Evolutionary conservation across 164 flowering plant genomes (phyloP).

Genomic region (Platanus orientalis): DNA sequence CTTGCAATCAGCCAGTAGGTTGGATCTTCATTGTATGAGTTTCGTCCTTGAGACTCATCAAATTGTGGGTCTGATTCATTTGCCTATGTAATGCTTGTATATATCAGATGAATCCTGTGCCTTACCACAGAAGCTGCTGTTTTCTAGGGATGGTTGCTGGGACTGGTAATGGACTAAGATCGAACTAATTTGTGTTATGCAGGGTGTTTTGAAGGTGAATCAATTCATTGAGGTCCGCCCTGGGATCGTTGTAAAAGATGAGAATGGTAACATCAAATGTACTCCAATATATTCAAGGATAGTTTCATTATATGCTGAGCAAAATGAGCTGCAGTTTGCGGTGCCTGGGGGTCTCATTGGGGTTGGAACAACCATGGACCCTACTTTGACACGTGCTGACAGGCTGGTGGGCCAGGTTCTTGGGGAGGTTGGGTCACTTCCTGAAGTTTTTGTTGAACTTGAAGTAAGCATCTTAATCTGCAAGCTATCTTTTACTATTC

Average conservation of each 20-base stretch:
- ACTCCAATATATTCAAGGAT: conserved; percentile 90
- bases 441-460: conserved; percentile 64
- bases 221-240: conserved; percentile 94
- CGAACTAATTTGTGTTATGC: conserved; percentile 17
- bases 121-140: neutral
- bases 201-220: conserved; percentile 94
- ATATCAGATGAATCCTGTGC: too few species aligned
- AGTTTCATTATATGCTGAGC: conserved; percentile 91
- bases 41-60: neutral
- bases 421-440: conserved; percentile 73
- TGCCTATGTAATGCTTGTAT: neutral
- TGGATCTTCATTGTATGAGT: neutral
- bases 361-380: conserved; percentile 72
- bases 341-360: conserved; percentile 97
- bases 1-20: neutral
- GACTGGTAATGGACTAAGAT: neutral
- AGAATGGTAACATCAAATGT: conserved; percentile 71
- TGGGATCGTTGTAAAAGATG: conserved; percentile 91
- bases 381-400: conserved; percentile 68
- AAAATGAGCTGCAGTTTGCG: conserved; percentile 94
- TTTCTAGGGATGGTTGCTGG: neutral
- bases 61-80: neutral
- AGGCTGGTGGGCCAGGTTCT: conserved; percentile 74
- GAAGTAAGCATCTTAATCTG: conserved; percentile 33
- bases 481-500: neutral